Evolutionary conservation across 192 early-diverging fungal species (phyloP), one percentile per base, ranked within the genome.

Genomic region (Mortierella alpina): DNA sequence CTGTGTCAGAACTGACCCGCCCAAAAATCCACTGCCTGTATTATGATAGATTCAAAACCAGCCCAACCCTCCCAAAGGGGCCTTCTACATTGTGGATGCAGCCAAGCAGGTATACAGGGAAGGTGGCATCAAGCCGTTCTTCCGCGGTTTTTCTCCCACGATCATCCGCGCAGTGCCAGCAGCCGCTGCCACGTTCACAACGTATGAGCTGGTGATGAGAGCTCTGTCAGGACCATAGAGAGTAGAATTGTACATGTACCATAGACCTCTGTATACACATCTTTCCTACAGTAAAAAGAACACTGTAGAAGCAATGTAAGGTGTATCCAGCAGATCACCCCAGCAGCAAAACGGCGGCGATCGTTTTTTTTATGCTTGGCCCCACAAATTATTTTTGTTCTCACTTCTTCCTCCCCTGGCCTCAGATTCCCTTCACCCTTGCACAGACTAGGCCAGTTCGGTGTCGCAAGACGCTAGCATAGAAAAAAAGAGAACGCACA

Each of bases 131-230:
- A 73, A 72, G 49, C 92, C 87, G 17, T 88, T 93, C 56, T 91
- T 90, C 68, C 84, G 90, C 42, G 93, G 93, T 40, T 91, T 90
- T 61, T 82, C 86, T 5, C 89, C 93, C 5, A 88, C 83, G 42
- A 77, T 86, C 23, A 67, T 88, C 49, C 80, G 83, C 64, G 89
- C 88, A 63, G 82, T 93, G 46, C 93, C 93, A 31, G 93, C 93
- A n/a, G 93, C 93, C 18, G 93, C 86, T 17, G 89, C 89, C 18
- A 95, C 93, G 3, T 95, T 95, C 82, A 87, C 90, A 31, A 85
- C 92, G 0, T 95, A 95, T 61, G 93, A 95, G 67, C 75, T 93
- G 52, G 77, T 77, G 15, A 88, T 90, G 83, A 58, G 89, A 41
- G 64, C 83, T 6, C 40, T 85, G 15, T 80, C 70, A 17, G 61